Evolutionary conservation across 768 basidiomycete species (phyloP).

Genomic region (Rhizopogon vinicolor): DNA sequence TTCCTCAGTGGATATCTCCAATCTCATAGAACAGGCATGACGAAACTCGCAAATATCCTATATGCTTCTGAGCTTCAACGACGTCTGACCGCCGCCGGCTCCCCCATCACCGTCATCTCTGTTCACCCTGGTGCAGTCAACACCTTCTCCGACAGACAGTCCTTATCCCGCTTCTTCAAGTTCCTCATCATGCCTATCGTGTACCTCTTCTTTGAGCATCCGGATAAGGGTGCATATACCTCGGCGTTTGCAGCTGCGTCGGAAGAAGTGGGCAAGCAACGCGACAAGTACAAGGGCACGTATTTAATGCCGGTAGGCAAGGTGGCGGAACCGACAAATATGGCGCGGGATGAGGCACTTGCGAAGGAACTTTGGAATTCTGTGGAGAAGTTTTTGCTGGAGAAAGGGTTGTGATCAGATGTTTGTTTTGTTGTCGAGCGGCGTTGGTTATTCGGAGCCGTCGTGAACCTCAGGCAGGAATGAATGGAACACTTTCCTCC

Average conservation of each 20-base stretch:
- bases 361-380: constrained; percentile 24
- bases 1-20: neutral
- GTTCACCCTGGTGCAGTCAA: constrained; percentile 27
- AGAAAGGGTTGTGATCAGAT: constrained; percentile 12
- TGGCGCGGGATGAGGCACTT: constrained; percentile 17
- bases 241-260: constrained; percentile 2
- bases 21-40: constrained; percentile 29
- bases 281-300: constrained; percentile 23
- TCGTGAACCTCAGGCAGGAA: too few species aligned
- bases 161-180: neutral
- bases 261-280: constrained; percentile 9
- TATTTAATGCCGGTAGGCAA: constrained; percentile 24
- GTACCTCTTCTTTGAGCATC: constrained; percentile 12
- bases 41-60: constrained; percentile 50
- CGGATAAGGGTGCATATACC: constrained; percentile 22
- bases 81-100: constrained; percentile 31
- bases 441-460: too few species aligned
- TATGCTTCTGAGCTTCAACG: constrained; percentile 48
- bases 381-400: constrained; percentile 21
- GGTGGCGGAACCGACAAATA: constrained; percentile 8
- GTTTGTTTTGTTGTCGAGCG: neutral
- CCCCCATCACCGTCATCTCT: constrained; percentile 23
- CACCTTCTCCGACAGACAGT: constrained; percentile 23
- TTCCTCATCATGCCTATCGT: constrained; percentile 14
- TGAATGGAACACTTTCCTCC: too few species aligned